Conservation (phyloP, 345 rosid species). For the Conringia planisiliqua region DNA sequence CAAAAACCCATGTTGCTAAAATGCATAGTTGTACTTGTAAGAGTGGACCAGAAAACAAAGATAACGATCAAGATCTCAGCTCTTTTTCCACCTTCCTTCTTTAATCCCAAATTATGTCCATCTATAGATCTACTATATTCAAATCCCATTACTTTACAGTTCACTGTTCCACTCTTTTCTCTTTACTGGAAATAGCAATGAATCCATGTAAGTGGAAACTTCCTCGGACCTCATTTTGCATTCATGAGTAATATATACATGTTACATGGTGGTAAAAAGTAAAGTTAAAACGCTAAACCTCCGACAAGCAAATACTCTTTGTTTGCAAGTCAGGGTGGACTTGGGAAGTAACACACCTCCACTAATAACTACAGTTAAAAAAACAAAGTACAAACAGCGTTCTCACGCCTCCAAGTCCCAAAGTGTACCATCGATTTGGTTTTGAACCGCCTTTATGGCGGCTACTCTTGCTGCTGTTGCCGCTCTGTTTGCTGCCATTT, state of each 20-base stretch:
- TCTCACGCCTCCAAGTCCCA: slow-evolving; percentile 32
- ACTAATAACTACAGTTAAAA: neutral
- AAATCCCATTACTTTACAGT: neutral
- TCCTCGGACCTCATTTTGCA: neutral
- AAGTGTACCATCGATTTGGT: slow-evolving; percentile 58
- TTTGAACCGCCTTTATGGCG: slow-evolving; percentile 58
- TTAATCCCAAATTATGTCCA: neutral
- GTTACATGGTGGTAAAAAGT: neutral
- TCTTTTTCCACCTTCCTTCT: neutral
- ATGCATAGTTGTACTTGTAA: neutral
- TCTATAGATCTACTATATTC: neutral
- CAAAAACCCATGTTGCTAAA: slow-evolving; percentile 16
- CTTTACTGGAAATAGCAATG: neutral
- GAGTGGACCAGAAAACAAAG: neutral
- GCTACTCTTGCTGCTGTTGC: slow-evolving; percentile 34
- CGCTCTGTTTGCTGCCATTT: slow-evolving; percentile 20
- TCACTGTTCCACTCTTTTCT: neutral
- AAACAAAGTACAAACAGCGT: neutral
- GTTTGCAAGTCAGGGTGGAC: slow-evolving; percentile 17
- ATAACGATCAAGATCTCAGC: slow-evolving; percentile 5
- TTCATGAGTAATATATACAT: slow-evolving; percentile 9
- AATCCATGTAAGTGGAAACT: neutral
- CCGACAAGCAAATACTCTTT: slow-evolving; percentile 12
- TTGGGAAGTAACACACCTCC: neutral
- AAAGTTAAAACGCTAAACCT: slow-evolving; percentile 7